Evolutionary conservation across 495 filamentous ascomycete genomes (phyloP), one percentile per base, ranked within the genome.

Genomic region (Polyplosphaeria fusca): DNA sequence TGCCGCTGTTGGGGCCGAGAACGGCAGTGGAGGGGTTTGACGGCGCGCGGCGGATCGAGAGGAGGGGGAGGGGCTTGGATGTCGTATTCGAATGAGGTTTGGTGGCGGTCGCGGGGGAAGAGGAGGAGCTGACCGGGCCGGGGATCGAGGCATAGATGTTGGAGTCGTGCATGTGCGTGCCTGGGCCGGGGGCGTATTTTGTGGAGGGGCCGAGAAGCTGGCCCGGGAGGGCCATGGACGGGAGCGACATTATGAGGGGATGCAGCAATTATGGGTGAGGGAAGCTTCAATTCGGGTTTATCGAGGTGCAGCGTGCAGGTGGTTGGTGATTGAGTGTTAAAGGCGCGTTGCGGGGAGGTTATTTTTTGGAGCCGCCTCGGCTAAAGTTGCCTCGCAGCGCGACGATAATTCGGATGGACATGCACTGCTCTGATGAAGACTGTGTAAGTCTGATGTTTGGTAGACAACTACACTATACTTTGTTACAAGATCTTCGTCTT

Each of bases 141-240:
- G 76, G 71, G 39, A 94, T 73, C 42, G 89, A 93, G 54, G 89
- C 84, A 73, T 85, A 85, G 63, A 94, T 76, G 47, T 83, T 77
- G 52, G 80, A 71, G 55, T 82, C 70, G 68, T 89, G 77, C 63
- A 92, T 76, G 70, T 96, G 88, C 2, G 88, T 94, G 41, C 92
- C 92, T 1, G 88, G 77, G 9, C 92, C 91, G 41, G 87, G 79
- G 40, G 71, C 64, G 70, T 85, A 89, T 53, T 79, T 75, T 26
- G 82, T 71, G 18, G 77, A 68, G 12, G 86, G 71, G 18, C 86
- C 91, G 19, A 97, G 81, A 44, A 81, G 76, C 71, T 92, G 88
- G 68, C 92, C 92, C 35, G 91, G 89, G 41, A 83, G 71, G 24
- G 78, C 81, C 52, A 64, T 43, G 14, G 61, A 47, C 19, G 63